phyloP scores from a whole-genome alignment of 73 alveolate species.

The Effrenium voratum region DNA sequence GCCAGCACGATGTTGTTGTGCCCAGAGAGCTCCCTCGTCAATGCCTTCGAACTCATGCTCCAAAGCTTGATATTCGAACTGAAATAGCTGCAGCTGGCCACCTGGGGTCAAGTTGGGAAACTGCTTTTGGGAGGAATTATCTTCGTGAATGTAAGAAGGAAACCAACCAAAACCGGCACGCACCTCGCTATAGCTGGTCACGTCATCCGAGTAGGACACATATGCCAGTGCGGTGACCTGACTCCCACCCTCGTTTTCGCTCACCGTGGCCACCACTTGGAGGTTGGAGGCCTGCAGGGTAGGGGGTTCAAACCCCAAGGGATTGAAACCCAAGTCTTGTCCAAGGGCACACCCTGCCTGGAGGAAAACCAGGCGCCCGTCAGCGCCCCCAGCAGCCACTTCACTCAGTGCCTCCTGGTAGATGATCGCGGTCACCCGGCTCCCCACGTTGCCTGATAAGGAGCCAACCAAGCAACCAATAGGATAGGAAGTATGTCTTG shows the following conservation, averaged over 20 bases:
- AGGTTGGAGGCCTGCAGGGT: constrained; percentile 9
- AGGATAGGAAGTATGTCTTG: too few species aligned
- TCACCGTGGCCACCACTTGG: constrained; percentile 41
- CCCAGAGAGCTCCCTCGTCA: constrained; percentile 38
- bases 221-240: constrained; percentile 46
- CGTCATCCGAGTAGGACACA: constrained; percentile 53
- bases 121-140: background rate
- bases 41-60: constrained; percentile 50
- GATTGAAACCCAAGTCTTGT: too few species aligned
- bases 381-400: constrained; percentile 58
- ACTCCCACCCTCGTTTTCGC: constrained; percentile 64
- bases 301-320: too few species aligned
- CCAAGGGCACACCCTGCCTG: too few species aligned
- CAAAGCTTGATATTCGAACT: constrained; percentile 26
- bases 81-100: constrained; percentile 65
- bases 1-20: constrained; percentile 30
- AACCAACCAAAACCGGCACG: background rate
- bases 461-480: too few species aligned
- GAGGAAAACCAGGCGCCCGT: constrained; percentile 49
- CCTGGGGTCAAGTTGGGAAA: background rate
- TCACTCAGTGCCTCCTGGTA: background rate
- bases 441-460: constrained; percentile 61
- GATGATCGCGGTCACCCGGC: constrained; percentile 66
- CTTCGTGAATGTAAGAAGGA: too few species aligned
- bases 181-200: constrained; percentile 62